phyloP scores from a whole-genome alignment of 2,329 filamentous ascomycete genomes.

The Grosmannia penicillata region DNA sequence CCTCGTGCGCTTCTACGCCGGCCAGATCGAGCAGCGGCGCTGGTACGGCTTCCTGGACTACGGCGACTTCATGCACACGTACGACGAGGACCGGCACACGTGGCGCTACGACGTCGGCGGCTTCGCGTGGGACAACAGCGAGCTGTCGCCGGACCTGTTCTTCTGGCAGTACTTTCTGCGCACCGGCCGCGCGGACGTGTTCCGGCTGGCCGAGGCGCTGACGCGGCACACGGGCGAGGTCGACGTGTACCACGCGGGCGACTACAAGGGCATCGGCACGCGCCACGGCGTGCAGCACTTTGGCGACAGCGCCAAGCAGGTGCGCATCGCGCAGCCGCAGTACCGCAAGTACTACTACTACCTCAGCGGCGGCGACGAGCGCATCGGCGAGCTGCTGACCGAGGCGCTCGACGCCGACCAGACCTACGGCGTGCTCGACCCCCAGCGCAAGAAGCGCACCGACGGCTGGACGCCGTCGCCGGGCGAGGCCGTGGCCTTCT shows the following conservation, averaged over 20 bases:
- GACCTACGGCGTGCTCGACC: conserved; percentile 37
- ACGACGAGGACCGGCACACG: conserved; percentile 40
- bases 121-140: conserved; percentile 51
- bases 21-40: conserved; percentile 37
- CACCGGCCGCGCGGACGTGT: conserved; percentile 41
- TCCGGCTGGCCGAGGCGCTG: conserved; percentile 41
- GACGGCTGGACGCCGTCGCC: conserved; percentile 32
- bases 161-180: conserved; percentile 49
- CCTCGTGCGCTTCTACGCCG: conserved; percentile 38
- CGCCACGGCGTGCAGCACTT: conserved; percentile 49
- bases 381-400: conserved; percentile 36
- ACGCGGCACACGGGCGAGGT: conserved; percentile 46
- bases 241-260: conserved; percentile 44
- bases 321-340: conserved; percentile 41
- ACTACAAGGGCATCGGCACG: conserved; percentile 44
- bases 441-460: conserved; percentile 41
- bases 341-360: conserved; percentile 45
- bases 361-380: conserved; percentile 37
- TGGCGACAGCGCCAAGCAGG: conserved; percentile 45
- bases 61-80: conserved; percentile 49
- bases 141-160: conserved; percentile 46
- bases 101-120: conserved; percentile 52
- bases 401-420: conserved; percentile 36
- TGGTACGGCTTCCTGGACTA: conserved; percentile 53
- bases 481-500: conserved; percentile 25